Evolutionary conservation across 1,284 basidiomycete genomes (phyloP), one percentile per base, ranked within the genome.

Genomic region (Tremellales sp.): DNA sequence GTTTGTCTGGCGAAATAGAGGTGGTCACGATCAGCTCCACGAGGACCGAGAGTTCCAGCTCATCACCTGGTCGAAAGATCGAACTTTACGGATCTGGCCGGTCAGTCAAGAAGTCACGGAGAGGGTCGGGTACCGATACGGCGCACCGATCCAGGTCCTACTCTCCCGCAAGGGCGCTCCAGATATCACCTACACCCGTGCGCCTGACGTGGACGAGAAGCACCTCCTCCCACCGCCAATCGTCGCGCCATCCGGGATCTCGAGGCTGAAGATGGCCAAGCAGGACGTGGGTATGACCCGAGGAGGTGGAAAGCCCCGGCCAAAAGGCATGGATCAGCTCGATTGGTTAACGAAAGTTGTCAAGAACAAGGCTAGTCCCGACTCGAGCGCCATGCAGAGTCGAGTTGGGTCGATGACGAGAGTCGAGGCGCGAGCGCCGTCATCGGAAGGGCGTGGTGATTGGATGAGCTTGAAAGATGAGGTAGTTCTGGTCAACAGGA

Each of bases 11-110:
- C 78, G 96, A 51, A 83, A 81, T 0, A 66, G 77, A 44, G 81
- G 81, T 40, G 77, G 76, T 0, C 60, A 73, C 11, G 74, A 79
- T 67, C 48, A 59, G 10, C 29, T 25, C n/a, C 51, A 61, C 79
- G 82, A 84, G 49, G 81, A 82, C 65, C 80, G 83, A 8, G 84
- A 87, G 51, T 93, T 91, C 70, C 92, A 96, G 68, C 79, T 98
- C 3, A 89, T 98, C 44, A 97, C 93, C 0, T 97, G 93, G 94
- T 89, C 89, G 2, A 94, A 93, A 70, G 96, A 97, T 66, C 82
- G 90, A 39, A 94, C 88, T 0, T 75, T 99, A 29, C 78, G 90
- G 8, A 87, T 97, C 60, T 97, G 92, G 89, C 92, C 92, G 0
- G 79, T 97, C 4, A 81, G 84, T 43, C 73, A 77, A 1, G 84